Conservation (phyloP, 768 basidiomycete species). For the Leccinum imitatum region DNA sequence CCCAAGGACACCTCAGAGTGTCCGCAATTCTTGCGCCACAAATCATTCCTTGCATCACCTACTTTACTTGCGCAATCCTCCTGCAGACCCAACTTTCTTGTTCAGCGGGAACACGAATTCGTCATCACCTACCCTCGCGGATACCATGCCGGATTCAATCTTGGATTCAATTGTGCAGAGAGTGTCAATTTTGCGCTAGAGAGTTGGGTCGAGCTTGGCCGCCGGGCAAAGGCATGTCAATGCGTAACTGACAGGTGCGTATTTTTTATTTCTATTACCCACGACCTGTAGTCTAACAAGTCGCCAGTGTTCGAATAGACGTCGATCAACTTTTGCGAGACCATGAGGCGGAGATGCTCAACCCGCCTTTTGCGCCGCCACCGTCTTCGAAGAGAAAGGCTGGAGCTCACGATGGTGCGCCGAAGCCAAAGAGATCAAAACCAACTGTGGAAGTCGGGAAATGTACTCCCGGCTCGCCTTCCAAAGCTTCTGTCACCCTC, state of each 20-base stretch:
- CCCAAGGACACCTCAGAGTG: constrained; percentile 83
- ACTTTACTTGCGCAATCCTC: constrained; percentile 74
- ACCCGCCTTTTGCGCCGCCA: constrained; percentile 6
- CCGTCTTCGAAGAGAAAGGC: constrained; percentile 41
- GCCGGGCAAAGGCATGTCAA: constrained; percentile 72
- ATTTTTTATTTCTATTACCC: neutral
- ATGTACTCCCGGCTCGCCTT: constrained; percentile 13
- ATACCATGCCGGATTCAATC: constrained; percentile 96
- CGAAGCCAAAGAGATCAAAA: constrained; percentile 31
- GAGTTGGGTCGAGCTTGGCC: constrained; percentile 88
- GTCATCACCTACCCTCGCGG: constrained; percentile 94
- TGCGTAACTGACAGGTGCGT: constrained; percentile 72
- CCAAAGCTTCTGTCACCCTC: constrained; percentile 57
- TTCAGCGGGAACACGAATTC: constrained; percentile 94
- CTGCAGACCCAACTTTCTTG: constrained; percentile 80
- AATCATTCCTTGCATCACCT: constrained; percentile 92
- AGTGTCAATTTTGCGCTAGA: constrained; percentile 96
- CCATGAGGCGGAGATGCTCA: constrained; percentile 48
- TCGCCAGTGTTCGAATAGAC: constrained; percentile 82
- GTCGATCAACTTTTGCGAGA: constrained; percentile 82
- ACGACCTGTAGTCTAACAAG: constrained; percentile 8
- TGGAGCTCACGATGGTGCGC: constrained; percentile 27
- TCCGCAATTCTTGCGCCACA: constrained; percentile 94
- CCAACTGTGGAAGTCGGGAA: constrained; percentile 3
- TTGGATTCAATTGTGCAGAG: constrained; percentile 96